Base-by-base conservation (phyloP, 768 basidiomycete species). In the Termitomyces sp. region DNA sequence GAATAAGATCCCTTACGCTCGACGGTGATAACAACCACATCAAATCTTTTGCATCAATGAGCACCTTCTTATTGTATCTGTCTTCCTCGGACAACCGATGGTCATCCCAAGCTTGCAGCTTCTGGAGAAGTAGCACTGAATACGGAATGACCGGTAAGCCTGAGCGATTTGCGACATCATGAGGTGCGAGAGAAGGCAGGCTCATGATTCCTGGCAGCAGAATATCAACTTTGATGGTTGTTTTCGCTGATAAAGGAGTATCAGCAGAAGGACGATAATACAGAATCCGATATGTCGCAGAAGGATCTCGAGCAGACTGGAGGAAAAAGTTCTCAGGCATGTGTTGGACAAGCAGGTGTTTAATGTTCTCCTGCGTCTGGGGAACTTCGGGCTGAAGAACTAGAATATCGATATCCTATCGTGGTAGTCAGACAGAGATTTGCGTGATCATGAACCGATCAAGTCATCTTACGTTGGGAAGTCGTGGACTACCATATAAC, bases 41-140 rank as follows among this genome's bases (percentile, higher is more conserved):
- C n/a, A 68, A 2, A 55, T 68, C 67, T 40, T 60, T 36, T 9
- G 53, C 62, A 12, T 68, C 67, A 4, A 59, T 39, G 3, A 57
- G 57, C 12, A 46, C 63, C 48, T 68, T 68, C 42, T 54, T 28
- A 24, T 1, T 55, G 20, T 68, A 63, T 13, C 63, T 46, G 12
- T 63, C 63, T 56, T 68, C 67, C 24, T 22, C 32, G 2, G 67
- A 62, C 12, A 59, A 53, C 4, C 61, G 57, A 49, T 68, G 67
- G 32, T 68, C 63, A 16, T 66, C 63, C 65, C 67, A 68, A n/a
- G 61, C 65, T 55, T 68, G 67, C 9, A 68, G 49, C 35, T 68
- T 68, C 48, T 68, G 67, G 35, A 68, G 49, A 24, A 68, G 49
- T 4, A 68, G 60, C 16, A 66, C 60, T 0, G 57, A 39, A 39